phyloP scores from a whole-genome alignment of 805 yeast species.

The Starmerella riodocensis region DNA sequence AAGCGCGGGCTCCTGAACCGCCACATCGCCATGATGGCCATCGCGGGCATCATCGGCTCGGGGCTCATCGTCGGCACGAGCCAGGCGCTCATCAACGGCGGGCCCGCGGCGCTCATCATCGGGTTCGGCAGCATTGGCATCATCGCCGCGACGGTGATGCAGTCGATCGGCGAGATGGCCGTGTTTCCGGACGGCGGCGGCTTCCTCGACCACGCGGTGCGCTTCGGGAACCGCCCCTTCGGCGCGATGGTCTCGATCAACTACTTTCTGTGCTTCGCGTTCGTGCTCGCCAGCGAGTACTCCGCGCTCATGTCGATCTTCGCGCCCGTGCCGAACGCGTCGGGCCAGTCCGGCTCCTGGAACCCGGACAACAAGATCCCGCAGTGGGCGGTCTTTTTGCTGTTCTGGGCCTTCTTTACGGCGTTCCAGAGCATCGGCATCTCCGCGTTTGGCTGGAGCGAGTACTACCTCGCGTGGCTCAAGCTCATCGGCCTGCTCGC shows the following conservation, averaged over 20 bases:
- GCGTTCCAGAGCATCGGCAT: constrained; percentile 39
- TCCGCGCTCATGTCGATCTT: constrained; percentile 38
- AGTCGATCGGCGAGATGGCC: constrained; percentile 44
- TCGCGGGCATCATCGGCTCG: constrained; percentile 76
- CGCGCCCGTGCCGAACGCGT: constrained; percentile 6
- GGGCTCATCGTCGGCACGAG: constrained; percentile 61
- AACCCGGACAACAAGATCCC: constrained; percentile 34
- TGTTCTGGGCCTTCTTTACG: constrained; percentile 41
- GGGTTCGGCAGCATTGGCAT: constrained; percentile 39
- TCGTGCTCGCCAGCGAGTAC: constrained; percentile 38
- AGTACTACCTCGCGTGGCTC: constrained; percentile 44
- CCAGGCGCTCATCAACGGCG: constrained; percentile 37
- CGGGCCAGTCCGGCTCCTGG: constrained; percentile 11
- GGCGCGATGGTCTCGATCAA: constrained; percentile 39
- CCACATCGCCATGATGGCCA: constrained; percentile 68
- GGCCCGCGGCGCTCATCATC: constrained; percentile 39
- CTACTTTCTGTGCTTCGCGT: constrained; percentile 39
- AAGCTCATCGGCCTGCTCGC: constrained; percentile 46
- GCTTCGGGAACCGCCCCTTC: constrained; percentile 36
- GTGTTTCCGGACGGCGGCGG: constrained; percentile 43
- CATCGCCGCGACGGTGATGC: constrained; percentile 42
- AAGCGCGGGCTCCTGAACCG: constrained; percentile 40
- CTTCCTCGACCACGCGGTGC: constrained; percentile 35
- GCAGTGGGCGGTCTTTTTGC: constrained; percentile 36
- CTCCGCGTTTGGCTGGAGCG: constrained; percentile 48